These are phyloP conservation scores for Lachnellula cervina DNA, from an alignment of 2,329 filamentous ascomycete species.

Conservation along the genomic window DNA sequence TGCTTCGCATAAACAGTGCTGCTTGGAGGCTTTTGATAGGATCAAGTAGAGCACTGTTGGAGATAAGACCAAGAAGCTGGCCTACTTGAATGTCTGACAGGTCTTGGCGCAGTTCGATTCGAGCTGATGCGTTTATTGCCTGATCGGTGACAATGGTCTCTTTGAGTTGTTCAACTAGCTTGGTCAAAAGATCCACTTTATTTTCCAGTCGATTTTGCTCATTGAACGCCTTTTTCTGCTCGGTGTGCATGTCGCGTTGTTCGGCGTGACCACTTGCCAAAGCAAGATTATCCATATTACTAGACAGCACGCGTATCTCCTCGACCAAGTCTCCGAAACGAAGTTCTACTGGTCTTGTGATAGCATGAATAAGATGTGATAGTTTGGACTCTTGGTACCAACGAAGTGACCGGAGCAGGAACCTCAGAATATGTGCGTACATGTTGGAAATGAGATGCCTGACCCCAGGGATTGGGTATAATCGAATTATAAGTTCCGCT, in stretches of 20 bases:
- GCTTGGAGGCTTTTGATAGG: too few relatives aligned
- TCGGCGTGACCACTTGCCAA: not conserved
- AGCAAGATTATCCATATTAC: not conserved
- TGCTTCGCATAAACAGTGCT: too few relatives aligned
- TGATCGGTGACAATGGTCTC: too few relatives aligned
- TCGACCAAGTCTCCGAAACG: slow-evolving; percentile 19
- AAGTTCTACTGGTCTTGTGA: slow-evolving; percentile 20
- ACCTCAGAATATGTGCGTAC: slow-evolving; percentile 28
- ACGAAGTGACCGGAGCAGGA: slow-evolving; percentile 21
- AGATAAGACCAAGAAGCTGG: too few relatives aligned
- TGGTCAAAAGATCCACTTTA: too few relatives aligned
- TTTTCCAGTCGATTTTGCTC: too few relatives aligned
- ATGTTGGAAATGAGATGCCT: slow-evolving; percentile 19
- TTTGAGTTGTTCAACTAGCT: too few relatives aligned
- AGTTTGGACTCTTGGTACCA: slow-evolving; percentile 28
- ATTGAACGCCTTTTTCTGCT: not conserved
- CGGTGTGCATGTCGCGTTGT: not conserved
- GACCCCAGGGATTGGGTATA: slow-evolving; percentile 25
- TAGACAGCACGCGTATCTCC: not conserved
- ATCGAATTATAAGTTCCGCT: not conserved
- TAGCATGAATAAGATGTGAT: slow-evolving; percentile 18
- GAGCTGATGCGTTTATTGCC: too few relatives aligned
- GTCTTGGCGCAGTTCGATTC: too few relatives aligned
- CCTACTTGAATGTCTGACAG: too few relatives aligned
- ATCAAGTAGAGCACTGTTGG: too few relatives aligned